Conservation (phyloP, 495 filamentous ascomycete genomes). For the Talaromyces ruber region DNA sequence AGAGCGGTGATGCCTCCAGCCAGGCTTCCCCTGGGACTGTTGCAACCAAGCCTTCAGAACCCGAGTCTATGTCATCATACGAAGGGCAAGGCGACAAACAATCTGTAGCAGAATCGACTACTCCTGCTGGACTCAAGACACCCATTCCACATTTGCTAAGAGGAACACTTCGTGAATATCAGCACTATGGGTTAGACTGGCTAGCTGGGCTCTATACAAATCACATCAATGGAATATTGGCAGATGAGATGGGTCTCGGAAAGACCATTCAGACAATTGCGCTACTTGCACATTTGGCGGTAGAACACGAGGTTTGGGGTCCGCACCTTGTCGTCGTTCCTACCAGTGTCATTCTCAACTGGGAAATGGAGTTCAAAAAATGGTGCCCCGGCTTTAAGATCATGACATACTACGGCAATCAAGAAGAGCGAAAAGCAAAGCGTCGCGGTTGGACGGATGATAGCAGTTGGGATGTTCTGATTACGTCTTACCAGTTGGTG, state of each 20-base stretch:
- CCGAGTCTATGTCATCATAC: slow-evolving; percentile 55
- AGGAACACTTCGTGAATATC: slow-evolving; percentile 90
- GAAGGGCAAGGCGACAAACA: slow-evolving; percentile 33
- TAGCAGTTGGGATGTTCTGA: slow-evolving; percentile 90
- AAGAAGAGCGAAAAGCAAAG: slow-evolving; percentile 86
- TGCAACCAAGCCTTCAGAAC: slow-evolving; percentile 61
- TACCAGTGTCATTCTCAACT: slow-evolving; percentile 98
- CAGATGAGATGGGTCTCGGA: slow-evolving; percentile 98
- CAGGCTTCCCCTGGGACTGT: slow-evolving; percentile 49
- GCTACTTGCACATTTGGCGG: slow-evolving; percentile 85
- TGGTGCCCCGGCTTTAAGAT: slow-evolving; percentile 99
- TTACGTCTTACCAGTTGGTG: slow-evolving; percentile 96
- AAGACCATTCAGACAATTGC: slow-evolving; percentile 99
- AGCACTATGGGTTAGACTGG: slow-evolving; percentile 95
- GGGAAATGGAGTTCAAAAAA: slow-evolving; percentile 99
- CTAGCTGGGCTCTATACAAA: slow-evolving; percentile 87
- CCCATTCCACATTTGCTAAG: slow-evolving; percentile 82
- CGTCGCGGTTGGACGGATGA: slow-evolving; percentile 85
- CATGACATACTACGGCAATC: slow-evolving; percentile 89
- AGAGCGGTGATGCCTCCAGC: slow-evolving; percentile 29
- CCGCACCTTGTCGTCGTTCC: slow-evolving; percentile 95
- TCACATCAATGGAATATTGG: slow-evolving; percentile 93
- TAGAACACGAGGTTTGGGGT: slow-evolving; percentile 87
- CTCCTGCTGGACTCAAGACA: slow-evolving; percentile 47
- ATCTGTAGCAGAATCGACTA: slow-evolving; percentile 22